These are phyloP conservation scores for Penicillium alfredii DNA, from an alignment of 495 filamentous ascomycete species.

Conservation along the genomic window DNA sequence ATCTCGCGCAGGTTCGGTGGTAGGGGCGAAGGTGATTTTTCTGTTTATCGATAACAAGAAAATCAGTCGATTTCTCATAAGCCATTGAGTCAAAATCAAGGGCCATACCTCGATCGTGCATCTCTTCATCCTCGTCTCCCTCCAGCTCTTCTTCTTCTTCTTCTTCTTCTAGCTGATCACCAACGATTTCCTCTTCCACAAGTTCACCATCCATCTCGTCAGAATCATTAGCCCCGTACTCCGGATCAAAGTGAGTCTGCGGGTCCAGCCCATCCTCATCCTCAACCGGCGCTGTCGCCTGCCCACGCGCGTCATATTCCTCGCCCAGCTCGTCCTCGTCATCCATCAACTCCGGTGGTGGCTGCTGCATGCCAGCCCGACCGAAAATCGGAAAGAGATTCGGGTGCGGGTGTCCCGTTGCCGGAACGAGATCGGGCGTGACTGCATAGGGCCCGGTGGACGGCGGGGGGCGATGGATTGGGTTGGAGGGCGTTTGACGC, in stretches of 20 bases:
- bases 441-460: slow-evolving; percentile 25
- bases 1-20: slow-evolving; percentile 71
- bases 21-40: slow-evolving; percentile 34
- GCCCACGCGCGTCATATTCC: background rate
- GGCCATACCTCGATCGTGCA: slow-evolving; percentile 34
- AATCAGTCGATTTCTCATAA: background rate
- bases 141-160: slow-evolving; percentile 28
- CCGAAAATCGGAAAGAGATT: slow-evolving; percentile 33
- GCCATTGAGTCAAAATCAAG: background rate
- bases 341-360: slow-evolving; percentile 14
- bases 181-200: slow-evolving; percentile 36
- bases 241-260: slow-evolving; percentile 12
- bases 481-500: slow-evolving; percentile 25
- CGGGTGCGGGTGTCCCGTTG: slow-evolving; percentile 17
- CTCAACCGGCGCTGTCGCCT: slow-evolving; percentile 1
- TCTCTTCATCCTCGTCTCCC: slow-evolving; percentile 34
- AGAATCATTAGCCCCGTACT: slow-evolving; percentile 19
- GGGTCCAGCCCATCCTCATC: slow-evolving; percentile 12
- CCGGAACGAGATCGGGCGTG: slow-evolving; percentile 16
- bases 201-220: slow-evolving; percentile 32
- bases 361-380: slow-evolving; percentile 20
- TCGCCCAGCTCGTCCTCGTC: slow-evolving; percentile 13
- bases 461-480: slow-evolving; percentile 28
- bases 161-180: slow-evolving; percentile 30
- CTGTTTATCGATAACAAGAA: no score